These are phyloP conservation scores for Irpex lacteus DNA, from an alignment of 1,284 basidiomycete genomes.

Conservation along the genomic window DNA sequence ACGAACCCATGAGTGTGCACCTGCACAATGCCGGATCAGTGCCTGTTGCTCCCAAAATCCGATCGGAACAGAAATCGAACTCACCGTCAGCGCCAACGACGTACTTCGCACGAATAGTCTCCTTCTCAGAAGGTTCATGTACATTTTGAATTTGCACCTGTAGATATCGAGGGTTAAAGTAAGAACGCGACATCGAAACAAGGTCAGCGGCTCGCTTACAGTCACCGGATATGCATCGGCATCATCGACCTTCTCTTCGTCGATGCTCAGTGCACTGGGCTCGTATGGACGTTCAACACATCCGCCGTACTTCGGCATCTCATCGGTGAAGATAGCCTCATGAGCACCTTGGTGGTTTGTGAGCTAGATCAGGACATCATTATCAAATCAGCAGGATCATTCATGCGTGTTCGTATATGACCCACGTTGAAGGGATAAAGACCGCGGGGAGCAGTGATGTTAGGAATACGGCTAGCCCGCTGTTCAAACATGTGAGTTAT, in stretches of 20 bases:
- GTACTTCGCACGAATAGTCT: constrained; percentile 51
- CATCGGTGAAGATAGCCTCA: constrained; percentile 66
- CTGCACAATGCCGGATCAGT: constrained; percentile 21
- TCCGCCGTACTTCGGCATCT: constrained; percentile 49
- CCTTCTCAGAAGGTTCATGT: constrained; percentile 27
- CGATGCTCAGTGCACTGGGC: constrained; percentile 49
- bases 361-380: constrained; percentile 33
- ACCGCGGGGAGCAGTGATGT: constrained; percentile 55
- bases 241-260: constrained; percentile 28
- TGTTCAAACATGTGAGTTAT: neutral
- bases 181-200: neutral
- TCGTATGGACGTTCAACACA: constrained; percentile 56
- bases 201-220: constrained; percentile 31
- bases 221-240: constrained; percentile 44
- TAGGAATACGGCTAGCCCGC: constrained; percentile 58
- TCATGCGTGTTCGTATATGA: neutral
- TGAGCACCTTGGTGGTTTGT: constrained; percentile 76
- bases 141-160: constrained; percentile 34
- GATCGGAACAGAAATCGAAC: neutral
- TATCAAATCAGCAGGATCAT: neutral
- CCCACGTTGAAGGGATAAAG: constrained; percentile 67
- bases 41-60: neutral
- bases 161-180: neutral
- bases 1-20: constrained; percentile 82
- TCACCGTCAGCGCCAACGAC: constrained; percentile 54